Base-by-base conservation (phyloP, 1,284 basidiomycete genomes). In the Pholiota adiposa region DNA sequence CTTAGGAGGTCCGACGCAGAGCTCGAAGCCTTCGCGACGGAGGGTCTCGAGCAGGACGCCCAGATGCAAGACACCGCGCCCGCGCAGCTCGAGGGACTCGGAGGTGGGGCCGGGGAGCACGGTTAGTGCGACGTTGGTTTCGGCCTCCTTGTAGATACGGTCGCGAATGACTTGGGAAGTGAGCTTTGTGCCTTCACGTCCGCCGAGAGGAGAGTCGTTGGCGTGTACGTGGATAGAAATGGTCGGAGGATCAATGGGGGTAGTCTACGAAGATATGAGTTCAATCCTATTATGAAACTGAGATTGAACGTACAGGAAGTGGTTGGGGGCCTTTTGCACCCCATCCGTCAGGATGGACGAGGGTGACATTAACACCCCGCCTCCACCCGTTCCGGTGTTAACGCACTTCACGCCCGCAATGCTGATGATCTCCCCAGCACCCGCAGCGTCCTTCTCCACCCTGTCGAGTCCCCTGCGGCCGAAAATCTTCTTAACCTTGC, bases 161-260 rank as follows among this genome's bases (percentile, higher is more conserved):
- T 82, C 79, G 6, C 76, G 76, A 61, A 82, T 77, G 38, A 81
- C 56, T 61, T 80, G 80, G 1, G 78, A 79, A 1, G 79, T 82
- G 40, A 82, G 75, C 64, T 80, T 82, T 4, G 70, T 73, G 40
- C 79, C 79, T 61, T 80, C 79, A 31, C 70, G 70, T 14, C 78
- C 79, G 9, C 73, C 78, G 36, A 81, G 71, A 1, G 80, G 79
- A 3, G 77, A 77, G 59, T 80, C 79, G 60, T 81, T 82, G 44
- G 80, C 75, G 60, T 79, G 74, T 3, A 82, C 69, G 55, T 78
- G 73, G 60, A 79, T 75, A n/a, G 78, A 79, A 58, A 82, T 81
- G 8, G 80, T 81, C 0, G 80, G 79, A 2, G 80, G 79, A 65
- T 81, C 79, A 36, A 82, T 82, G 31, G 80, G 80, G 1, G 79